phyloP scores from a whole-genome alignment of 768 basidiomycete genomes.

The Pholiota microspora region DNA sequence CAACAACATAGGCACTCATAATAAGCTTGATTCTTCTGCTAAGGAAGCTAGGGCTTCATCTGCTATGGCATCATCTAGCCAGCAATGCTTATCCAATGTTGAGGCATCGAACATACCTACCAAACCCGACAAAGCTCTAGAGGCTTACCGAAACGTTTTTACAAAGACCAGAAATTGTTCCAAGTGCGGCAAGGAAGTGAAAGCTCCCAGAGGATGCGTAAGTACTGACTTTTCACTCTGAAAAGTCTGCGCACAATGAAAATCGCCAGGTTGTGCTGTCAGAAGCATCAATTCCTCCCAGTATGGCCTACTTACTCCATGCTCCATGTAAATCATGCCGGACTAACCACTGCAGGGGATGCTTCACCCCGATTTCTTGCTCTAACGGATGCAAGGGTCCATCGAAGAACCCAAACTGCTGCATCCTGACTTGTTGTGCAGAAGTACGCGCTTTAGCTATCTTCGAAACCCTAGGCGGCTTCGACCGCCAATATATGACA shows the following conservation, averaged over 20 bases:
- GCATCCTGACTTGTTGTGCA: conserved; percentile 41
- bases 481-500: conserved; percentile 44
- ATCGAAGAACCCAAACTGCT: conserved; percentile 29
- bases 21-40: no score
- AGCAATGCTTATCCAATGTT: background rate
- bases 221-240: conserved; percentile 16
- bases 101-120: background rate
- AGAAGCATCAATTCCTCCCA: conserved; percentile 24
- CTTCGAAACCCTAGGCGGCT: conserved; percentile 46
- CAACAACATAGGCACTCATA: no score
- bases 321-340: conserved; percentile 40
- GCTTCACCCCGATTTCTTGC: conserved; percentile 39
- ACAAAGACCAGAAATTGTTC: conserved; percentile 32
- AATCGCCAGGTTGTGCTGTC: conserved; percentile 26
- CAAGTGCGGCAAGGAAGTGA: conserved; percentile 32
- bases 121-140: conserved; percentile 30
- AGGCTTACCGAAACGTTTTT: conserved; percentile 33
- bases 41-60: background rate
- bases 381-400: conserved; percentile 39
- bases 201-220: conserved; percentile 43
- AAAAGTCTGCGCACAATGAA: conserved; percentile 1
- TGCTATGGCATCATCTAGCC: background rate
- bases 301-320: conserved; percentile 37
- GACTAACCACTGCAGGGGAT: conserved; percentile 48
- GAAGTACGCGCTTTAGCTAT: conserved; percentile 48